phyloP scores from a whole-genome alignment of 352 stramenopile genomes.

The Halophytophthora batemanensis region DNA sequence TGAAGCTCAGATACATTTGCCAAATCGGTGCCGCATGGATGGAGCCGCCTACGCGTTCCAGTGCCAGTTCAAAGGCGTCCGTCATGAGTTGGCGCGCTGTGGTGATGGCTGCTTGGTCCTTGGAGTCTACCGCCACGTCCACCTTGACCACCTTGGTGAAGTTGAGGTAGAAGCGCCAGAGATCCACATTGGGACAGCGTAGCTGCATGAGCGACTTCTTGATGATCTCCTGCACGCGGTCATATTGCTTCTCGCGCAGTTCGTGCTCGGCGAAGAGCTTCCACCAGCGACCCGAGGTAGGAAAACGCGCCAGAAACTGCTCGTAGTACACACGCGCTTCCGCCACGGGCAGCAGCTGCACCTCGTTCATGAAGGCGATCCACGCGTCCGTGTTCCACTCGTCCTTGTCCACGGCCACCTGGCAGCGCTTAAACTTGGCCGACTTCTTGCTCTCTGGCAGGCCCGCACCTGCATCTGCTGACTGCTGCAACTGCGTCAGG shows the following conservation, averaged over 20 bases:
- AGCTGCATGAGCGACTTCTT: constrained; percentile 87
- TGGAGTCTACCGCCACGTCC: constrained; percentile 64
- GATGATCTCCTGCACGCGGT: constrained; percentile 85
- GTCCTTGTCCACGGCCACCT: constrained; percentile 49
- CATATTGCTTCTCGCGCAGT: constrained; percentile 79
- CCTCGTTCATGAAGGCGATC: constrained; percentile 77
- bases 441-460: constrained; percentile 22
- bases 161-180: constrained; percentile 87
- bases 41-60: constrained; percentile 79
- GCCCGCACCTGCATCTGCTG: neutral
- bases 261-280: constrained; percentile 86
- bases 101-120: constrained; percentile 52
- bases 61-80: constrained; percentile 79
- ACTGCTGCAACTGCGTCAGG: constrained; percentile 47
- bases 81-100: constrained; percentile 72
- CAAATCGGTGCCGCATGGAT: constrained; percentile 78
- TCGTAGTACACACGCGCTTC: constrained; percentile 78
- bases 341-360: constrained; percentile 55
- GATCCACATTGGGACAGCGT: constrained; percentile 74
- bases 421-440: constrained; percentile 64
- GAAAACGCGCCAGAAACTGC: constrained; percentile 64
- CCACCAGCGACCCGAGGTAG: constrained; percentile 83
- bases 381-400: constrained; percentile 76
- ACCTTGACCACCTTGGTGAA: constrained; percentile 86
- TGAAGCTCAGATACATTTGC: constrained; percentile 79